These are phyloP conservation scores for Paramecium tetraurelia DNA, from an alignment of 73 alveolate species.

Conservation along the genomic window DNA sequence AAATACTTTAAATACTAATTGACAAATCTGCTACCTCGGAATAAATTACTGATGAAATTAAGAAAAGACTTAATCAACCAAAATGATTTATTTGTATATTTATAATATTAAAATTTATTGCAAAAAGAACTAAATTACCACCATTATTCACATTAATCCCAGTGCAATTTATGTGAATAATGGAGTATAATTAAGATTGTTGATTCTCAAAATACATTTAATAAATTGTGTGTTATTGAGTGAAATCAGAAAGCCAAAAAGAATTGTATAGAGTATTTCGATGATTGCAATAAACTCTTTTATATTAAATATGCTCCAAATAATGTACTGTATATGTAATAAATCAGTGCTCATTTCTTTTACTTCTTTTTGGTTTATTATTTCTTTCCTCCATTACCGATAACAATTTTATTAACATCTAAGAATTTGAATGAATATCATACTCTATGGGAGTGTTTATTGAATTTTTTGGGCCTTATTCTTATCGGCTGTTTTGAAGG, in stretches of 20 bases:
- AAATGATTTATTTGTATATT: constrained; percentile 14
- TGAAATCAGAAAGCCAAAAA: neutral
- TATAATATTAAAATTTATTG: neutral
- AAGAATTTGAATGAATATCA: neutral
- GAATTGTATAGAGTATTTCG: neutral
- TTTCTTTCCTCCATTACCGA: constrained; percentile 36
- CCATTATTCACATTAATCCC: too few relatives aligned
- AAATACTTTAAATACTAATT: neutral
- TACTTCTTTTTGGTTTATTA: constrained; percentile 33
- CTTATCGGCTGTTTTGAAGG: constrained; percentile 63
- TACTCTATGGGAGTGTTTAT: constrained; percentile 61
- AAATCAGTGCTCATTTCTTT: constrained; percentile 36
- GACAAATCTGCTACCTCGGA: neutral
- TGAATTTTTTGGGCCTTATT: constrained; percentile 52
- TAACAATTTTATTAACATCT: constrained; percentile 25
- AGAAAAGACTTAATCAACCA: constrained; percentile 10
- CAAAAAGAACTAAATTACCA: neutral
- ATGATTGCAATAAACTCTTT: neutral
- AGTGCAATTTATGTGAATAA: too few relatives aligned
- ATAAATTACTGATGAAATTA: neutral
- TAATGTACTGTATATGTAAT: constrained; percentile 27
- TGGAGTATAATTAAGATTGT: too few relatives aligned
- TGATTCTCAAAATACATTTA: neutral
- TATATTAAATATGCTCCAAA: neutral
- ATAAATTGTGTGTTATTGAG: neutral